phyloP scores from a whole-genome alignment of 805 yeast genomes.

The Monosporozyma aquatica region DNA sequence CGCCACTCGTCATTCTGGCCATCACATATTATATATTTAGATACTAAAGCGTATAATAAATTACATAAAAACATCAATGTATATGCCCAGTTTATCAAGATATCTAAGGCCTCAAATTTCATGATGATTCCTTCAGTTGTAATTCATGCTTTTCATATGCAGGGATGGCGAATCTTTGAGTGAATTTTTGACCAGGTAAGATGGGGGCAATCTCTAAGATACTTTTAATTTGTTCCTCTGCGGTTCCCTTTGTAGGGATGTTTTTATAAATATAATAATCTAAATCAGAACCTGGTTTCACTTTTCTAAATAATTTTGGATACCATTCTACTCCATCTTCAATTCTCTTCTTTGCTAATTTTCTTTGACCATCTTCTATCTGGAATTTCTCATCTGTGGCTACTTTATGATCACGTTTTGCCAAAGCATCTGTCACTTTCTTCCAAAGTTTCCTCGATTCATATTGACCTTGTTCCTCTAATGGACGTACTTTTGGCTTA shows the following conservation, averaged over 20 bases:
- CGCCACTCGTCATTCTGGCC: no score
- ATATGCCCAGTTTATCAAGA: no score
- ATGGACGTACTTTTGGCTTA: conserved; percentile 66
- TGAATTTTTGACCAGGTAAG: conserved; percentile 69
- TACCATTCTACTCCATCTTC: conserved; percentile 75
- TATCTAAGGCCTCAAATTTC: no score
- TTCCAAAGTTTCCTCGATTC: conserved; percentile 84
- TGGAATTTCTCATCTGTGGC: conserved; percentile 86
- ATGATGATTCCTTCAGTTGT: conserved; percentile 10
- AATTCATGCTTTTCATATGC: conserved; percentile 46
- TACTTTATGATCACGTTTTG: conserved; percentile 60
- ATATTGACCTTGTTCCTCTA: conserved; percentile 66
- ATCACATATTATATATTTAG: no score
- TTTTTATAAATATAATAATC: conserved; percentile 62
- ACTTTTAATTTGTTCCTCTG: conserved; percentile 44
- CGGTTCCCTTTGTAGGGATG: conserved; percentile 39
- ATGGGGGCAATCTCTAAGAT: conserved; percentile 66
- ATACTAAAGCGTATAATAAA: no score
- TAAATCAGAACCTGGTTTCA: conserved; percentile 37
- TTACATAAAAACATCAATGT: no score
- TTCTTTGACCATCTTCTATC: conserved; percentile 83
- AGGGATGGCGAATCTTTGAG: conserved; percentile 57
- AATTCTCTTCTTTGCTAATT: conserved; percentile 56
- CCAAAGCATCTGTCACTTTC: conserved; percentile 73
- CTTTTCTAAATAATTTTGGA: conserved; percentile 63